These are phyloP conservation scores for Ophiostoma perfectum DNA, from an alignment of 2,329 filamentous ascomycete genomes.

Conservation along the genomic window DNA sequence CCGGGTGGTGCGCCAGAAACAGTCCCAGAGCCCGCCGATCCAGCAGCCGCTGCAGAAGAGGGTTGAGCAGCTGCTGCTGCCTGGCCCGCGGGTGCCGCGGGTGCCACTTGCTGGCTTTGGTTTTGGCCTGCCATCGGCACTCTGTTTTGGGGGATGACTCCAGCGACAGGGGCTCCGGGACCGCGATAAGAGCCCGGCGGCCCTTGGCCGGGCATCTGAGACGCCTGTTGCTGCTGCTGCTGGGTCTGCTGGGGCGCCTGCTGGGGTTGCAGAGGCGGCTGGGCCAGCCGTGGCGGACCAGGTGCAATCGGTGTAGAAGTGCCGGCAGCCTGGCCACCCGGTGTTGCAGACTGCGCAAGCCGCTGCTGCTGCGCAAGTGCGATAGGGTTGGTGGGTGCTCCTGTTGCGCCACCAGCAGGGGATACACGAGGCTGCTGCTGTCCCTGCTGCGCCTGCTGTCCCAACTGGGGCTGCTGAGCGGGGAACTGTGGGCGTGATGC, in stretches of 20 bases:
- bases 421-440: not conserved
- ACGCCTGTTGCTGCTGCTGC: conserved; percentile 10
- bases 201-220: not conserved
- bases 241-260: not conserved
- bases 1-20: not conserved
- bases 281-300: not conserved
- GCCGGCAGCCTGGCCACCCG: not conserved
- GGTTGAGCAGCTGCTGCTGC: not conserved
- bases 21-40: too few relatives aligned
- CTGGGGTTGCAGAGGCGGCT: conserved; percentile 11
- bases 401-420: not conserved
- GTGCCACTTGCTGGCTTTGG: not conserved
- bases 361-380: conserved; percentile 11
- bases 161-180: not conserved
- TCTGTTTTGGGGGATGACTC: not conserved
- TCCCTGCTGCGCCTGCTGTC: not conserved
- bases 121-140: not conserved
- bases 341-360: not conserved
- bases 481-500: not conserved
- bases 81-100: not conserved
- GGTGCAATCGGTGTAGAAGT: not conserved
- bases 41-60: not conserved
- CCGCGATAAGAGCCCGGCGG: not conserved
- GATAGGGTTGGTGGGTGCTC: conserved; percentile 2
- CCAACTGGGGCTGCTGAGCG: not conserved